phyloP scores from a whole-genome alignment of 495 filamentous ascomycete genomes.

The Hypoxylon trugodes region DNA sequence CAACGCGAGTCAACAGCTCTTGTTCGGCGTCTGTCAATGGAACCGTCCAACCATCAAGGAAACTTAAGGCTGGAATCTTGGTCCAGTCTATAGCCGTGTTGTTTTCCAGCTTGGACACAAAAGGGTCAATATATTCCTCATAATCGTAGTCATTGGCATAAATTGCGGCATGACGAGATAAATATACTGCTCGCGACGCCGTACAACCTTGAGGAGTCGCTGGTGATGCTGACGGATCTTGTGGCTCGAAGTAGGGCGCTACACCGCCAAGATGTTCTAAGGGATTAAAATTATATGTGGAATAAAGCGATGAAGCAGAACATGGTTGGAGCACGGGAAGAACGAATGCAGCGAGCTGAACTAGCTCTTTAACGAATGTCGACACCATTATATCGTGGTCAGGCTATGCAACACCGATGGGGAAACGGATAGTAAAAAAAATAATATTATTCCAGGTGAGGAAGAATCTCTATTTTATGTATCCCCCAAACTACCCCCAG shows the following conservation, averaged over 20 bases:
- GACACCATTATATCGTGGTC: conserved; percentile 14
- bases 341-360: conserved; percentile 24
- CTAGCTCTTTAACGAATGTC: conserved; percentile 31
- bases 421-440: not conserved
- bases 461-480: not conserved
- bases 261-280: conserved; percentile 59
- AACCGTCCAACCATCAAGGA: conserved; percentile 51
- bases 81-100: conserved; percentile 48
- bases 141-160: conserved; percentile 60
- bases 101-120: conserved; percentile 55
- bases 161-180: conserved; percentile 58
- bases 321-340: conserved; percentile 21
- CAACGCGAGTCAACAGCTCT: conserved; percentile 54
- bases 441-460: not conserved
- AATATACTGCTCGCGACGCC: conserved; percentile 51
- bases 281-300: conserved; percentile 54
- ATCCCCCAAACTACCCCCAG: not conserved
- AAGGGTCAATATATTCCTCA: conserved; percentile 57
- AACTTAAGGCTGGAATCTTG: conserved; percentile 49
- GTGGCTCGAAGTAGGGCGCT: conserved; percentile 58
- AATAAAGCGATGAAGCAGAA: conserved; percentile 42
- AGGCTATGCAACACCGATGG: not conserved
- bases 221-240: conserved; percentile 52
- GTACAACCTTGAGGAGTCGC: conserved; percentile 52
- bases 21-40: conserved; percentile 55